A percentile compares a stretch with the other conserved stretches of the same genome.
Conservation (phyloP, 2,329 filamentous ascomycete genomes). For the Penicillium sumatraense region DNA sequence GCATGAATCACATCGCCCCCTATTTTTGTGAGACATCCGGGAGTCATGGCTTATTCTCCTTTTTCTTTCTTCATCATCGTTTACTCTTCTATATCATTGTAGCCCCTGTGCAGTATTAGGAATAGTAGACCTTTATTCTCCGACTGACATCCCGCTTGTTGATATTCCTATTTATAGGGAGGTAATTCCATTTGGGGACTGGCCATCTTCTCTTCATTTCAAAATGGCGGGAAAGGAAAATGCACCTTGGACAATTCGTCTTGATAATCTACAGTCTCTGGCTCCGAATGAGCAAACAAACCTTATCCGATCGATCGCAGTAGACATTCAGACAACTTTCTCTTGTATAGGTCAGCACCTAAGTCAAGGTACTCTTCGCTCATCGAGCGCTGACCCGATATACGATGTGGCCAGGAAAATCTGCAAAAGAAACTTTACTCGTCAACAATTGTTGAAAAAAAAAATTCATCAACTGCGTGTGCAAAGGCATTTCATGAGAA, state of each 20-base stretch:
- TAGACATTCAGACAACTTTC: conserved; percentile 36
- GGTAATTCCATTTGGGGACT: background rate
- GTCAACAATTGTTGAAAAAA: conserved; percentile 24
- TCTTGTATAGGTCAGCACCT: conserved; percentile 33
- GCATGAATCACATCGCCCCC: background rate
- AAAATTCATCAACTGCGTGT: conserved; percentile 19
- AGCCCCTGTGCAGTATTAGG: background rate
- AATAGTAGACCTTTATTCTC: background rate
- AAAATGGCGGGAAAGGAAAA: background rate
- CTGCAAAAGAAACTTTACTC: conserved; percentile 19
- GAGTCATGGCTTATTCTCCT: no score
- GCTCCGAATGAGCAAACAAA: conserved; percentile 21
- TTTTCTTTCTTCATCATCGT: no score
- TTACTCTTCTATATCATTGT: background rate
- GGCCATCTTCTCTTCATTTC: background rate
- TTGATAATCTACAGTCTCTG: background rate
- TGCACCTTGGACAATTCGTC: background rate
- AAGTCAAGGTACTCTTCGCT: background rate
- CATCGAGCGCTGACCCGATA: conserved; percentile 29
- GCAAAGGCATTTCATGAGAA: conserved; percentile 25
- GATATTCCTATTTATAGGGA: background rate
- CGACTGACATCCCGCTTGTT: no score
- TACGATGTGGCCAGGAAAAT: conserved; percentile 34
- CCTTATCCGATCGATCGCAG: conserved; percentile 32
- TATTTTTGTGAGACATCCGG: background rate